Evolutionary conservation across 225 moss, liverwort and hornwort genomes (phyloP).

Genomic region (Polytrichum commune): DNA sequence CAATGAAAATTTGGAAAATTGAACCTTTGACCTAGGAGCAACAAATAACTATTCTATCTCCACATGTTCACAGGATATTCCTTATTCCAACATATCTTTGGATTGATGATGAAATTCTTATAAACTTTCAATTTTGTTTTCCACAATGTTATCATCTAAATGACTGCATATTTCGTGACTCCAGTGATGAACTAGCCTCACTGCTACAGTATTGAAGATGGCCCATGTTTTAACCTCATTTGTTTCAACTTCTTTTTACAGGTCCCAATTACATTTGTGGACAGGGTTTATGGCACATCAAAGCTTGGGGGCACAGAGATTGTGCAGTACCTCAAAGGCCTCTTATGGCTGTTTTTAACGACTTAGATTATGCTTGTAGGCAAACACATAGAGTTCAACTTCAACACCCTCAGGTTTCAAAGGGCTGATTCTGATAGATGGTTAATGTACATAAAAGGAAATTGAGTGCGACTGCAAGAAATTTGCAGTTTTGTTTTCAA

Average conservation of each 20-base stretch:
- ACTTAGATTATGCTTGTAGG: constrained; percentile 38
- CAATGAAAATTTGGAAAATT: too few relatives aligned
- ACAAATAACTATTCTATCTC: too few relatives aligned
- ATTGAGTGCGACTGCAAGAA: background rate
- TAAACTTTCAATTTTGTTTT: too few relatives aligned
- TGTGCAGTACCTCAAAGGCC: constrained; percentile 88
- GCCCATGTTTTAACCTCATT: background rate
- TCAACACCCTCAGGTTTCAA: background rate
- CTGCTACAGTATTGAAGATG: background rate
- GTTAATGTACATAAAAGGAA: constrained; percentile 6
- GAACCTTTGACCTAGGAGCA: too few relatives aligned
- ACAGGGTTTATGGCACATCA: constrained; percentile 88
- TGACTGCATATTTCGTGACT: too few relatives aligned
- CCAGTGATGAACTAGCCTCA: too few relatives aligned
- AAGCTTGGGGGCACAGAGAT: constrained; percentile 96
- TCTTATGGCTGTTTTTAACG: constrained; percentile 89
- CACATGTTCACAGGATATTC: too few relatives aligned
- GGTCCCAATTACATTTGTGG: constrained; percentile 97
- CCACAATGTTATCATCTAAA: too few relatives aligned
- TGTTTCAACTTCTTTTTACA: constrained; percentile 20
- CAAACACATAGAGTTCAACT: constrained; percentile 1
- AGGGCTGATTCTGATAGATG: background rate
- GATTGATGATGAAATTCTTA: too few relatives aligned
- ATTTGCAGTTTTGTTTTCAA: constrained; percentile 8
- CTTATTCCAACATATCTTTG: too few relatives aligned